Evolutionary conservation across 345 rosid species (phyloP).

Genomic region (Arabis hirsuta): DNA sequence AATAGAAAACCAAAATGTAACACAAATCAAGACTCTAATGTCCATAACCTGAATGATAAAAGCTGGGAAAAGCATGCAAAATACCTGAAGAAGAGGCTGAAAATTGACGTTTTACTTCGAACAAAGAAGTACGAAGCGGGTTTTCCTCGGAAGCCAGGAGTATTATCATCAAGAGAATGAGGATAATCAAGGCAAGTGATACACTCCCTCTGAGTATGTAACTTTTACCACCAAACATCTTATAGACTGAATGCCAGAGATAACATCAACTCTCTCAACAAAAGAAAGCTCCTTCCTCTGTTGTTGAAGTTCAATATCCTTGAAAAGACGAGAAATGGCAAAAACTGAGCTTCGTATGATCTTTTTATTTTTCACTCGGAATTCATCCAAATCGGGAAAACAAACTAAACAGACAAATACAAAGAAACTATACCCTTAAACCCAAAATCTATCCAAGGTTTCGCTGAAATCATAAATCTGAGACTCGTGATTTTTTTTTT

Average conservation of each 20-base stretch:
- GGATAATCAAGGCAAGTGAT: conserved; percentile 39
- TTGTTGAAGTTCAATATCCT: conserved; percentile 34
- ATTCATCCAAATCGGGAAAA: background rate
- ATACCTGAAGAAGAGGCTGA: conserved; percentile 45
- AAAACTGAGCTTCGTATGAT: background rate
- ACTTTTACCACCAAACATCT: conserved; percentile 34
- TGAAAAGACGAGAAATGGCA: background rate
- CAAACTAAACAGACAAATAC: background rate
- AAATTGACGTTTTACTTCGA: conserved; percentile 37
- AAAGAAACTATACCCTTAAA: background rate
- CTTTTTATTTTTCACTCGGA: background rate
- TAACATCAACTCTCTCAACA: conserved; percentile 30
- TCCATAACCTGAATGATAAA: background rate
- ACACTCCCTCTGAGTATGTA: conserved; percentile 41
- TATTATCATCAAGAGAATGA: conserved; percentile 26
- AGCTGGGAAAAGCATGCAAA: background rate
- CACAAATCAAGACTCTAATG: background rate
- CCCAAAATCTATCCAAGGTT: background rate
- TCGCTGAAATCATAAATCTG: background rate
- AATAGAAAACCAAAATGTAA: conserved; percentile 20
- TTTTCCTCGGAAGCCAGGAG: conserved; percentile 34
- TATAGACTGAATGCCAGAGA: conserved; percentile 20
- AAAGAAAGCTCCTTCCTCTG: conserved; percentile 10
- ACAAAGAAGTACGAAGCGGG: conserved; percentile 30
- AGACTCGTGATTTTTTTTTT: background rate